phyloP scores from a whole-genome alignment of 805 yeast genomes.

The Saturnispora galanensis region DNA sequence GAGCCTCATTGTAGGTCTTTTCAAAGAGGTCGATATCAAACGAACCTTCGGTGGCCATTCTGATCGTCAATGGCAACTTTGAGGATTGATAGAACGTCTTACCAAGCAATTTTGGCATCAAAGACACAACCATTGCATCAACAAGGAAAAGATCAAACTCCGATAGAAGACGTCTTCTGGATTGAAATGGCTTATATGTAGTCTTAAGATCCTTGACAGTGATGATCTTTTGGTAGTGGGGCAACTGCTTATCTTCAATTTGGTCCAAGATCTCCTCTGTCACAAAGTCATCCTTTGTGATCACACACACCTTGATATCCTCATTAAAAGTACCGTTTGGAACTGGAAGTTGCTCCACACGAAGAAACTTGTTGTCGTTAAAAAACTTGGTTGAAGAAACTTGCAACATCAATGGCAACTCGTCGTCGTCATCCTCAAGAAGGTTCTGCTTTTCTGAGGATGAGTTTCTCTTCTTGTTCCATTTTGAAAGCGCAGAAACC shows the following conservation, averaged over 20 bases:
- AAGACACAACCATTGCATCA: conserved; percentile 72
- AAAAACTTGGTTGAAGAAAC: conserved; percentile 58
- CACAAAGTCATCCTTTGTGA: conserved; percentile 56
- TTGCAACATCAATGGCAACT: conserved; percentile 46
- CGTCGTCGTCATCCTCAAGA: conserved; percentile 51
- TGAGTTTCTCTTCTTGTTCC: conserved; percentile 28
- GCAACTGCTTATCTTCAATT: conserved; percentile 38
- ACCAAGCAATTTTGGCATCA: conserved; percentile 78
- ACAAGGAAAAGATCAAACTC: conserved; percentile 71
- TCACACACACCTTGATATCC: conserved; percentile 42
- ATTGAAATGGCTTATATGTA: conserved; percentile 80
- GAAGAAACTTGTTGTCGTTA: conserved; percentile 47
- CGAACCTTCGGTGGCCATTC: conserved; percentile 22
- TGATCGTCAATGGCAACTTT: conserved; percentile 62
- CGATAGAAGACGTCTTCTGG: conserved; percentile 61
- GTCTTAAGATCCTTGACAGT: conserved; percentile 71
- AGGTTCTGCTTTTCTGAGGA: conserved; percentile 30
- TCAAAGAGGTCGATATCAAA: conserved; percentile 38
- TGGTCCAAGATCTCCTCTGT: conserved; percentile 33
- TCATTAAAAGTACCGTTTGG: conserved; percentile 38
- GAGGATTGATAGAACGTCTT: conserved; percentile 56
- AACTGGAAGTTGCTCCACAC: conserved; percentile 41
- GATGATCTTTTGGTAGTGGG: conserved; percentile 45
- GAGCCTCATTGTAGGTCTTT: conserved; percentile 49
- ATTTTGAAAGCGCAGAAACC: conserved; percentile 56